phyloP scores from a whole-genome alignment of 1,284 basidiomycete species.

The Ustilago loliicola region DNA sequence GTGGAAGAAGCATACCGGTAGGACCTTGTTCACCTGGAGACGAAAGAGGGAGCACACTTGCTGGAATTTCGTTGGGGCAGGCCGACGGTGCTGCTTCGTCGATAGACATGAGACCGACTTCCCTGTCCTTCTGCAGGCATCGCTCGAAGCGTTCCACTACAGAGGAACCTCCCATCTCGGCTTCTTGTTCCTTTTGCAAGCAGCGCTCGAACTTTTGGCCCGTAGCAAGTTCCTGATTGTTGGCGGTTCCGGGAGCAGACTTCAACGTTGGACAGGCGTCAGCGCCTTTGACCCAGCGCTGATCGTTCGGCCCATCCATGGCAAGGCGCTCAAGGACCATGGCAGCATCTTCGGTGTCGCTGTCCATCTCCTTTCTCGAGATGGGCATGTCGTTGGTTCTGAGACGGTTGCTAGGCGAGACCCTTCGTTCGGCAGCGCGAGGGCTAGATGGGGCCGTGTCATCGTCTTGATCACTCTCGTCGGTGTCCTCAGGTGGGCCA shows the following conservation, averaged over 20 bases:
- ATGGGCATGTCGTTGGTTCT: constrained; percentile 37
- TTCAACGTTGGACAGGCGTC: constrained; percentile 20
- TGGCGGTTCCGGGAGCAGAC: background rate
- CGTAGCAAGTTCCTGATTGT: constrained; percentile 16
- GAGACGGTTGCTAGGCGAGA: constrained; percentile 31
- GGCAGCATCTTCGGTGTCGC: constrained; percentile 68
- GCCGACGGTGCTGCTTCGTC: constrained; percentile 10
- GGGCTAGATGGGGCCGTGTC: constrained; percentile 36
- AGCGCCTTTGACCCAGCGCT: constrained; percentile 19
- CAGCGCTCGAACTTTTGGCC: constrained; percentile 41
- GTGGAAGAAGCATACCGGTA: constrained; percentile 35
- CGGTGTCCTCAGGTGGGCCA: constrained; percentile 26
- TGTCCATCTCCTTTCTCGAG: constrained; percentile 56
- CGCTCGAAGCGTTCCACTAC: constrained; percentile 41
- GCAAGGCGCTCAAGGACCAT: constrained; percentile 65
- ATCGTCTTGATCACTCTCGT: constrained; percentile 40
- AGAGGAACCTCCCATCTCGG: constrained; percentile 21
- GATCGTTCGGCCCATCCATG: constrained; percentile 42
- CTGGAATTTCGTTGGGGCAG: constrained; percentile 12
- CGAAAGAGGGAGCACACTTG: constrained; percentile 14
- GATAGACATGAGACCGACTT: constrained; percentile 25
- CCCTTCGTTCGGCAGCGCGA: constrained; percentile 6
- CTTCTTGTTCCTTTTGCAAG: constrained; percentile 29
- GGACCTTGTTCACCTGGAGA: constrained; percentile 1
- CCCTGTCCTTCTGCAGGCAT: constrained; percentile 34